phyloP scores from a whole-genome alignment of 2,329 filamentous ascomycete species.

The Ophiostoma australiae region DNA sequence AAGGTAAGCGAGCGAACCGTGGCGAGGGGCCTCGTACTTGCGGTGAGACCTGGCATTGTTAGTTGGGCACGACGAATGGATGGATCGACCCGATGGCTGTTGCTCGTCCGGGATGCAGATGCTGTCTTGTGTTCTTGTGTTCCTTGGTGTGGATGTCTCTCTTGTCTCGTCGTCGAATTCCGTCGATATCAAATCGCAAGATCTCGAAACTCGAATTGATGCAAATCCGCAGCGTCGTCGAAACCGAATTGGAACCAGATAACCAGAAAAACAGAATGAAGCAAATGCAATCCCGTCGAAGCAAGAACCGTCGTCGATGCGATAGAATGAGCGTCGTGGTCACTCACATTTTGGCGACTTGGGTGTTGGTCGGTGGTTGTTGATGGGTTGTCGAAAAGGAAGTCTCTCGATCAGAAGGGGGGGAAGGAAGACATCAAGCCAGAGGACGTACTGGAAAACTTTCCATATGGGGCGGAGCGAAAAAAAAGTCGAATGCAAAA shows the following conservation, averaged over 20 bases:
- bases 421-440: constrained; percentile 16
- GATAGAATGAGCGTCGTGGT: neutral
- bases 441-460: constrained; percentile 21
- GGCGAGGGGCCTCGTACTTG: constrained; percentile 78
- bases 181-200: neutral
- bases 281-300: neutral
- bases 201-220: neutral
- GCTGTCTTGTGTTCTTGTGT: neutral
- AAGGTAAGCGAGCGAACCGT: constrained; percentile 86
- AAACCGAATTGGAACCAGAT: neutral
- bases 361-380: constrained; percentile 20
- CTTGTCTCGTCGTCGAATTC: constrained; percentile 1
- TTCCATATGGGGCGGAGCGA: constrained; percentile 19
- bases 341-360: constrained; percentile 26
- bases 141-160: neutral
- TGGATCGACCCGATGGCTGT: constrained; percentile 3
- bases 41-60: constrained; percentile 44
- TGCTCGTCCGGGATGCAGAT: constrained; percentile 12
- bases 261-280: neutral
- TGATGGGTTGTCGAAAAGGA: constrained; percentile 23
- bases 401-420: constrained; percentile 20
- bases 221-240: constrained; percentile 2
- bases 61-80: neutral
- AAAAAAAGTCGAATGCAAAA: constrained; percentile 20
- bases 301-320: neutral